Conservation (phyloP, 2,329 filamentous ascomycete species). For the Blumeria graminis region DNA sequence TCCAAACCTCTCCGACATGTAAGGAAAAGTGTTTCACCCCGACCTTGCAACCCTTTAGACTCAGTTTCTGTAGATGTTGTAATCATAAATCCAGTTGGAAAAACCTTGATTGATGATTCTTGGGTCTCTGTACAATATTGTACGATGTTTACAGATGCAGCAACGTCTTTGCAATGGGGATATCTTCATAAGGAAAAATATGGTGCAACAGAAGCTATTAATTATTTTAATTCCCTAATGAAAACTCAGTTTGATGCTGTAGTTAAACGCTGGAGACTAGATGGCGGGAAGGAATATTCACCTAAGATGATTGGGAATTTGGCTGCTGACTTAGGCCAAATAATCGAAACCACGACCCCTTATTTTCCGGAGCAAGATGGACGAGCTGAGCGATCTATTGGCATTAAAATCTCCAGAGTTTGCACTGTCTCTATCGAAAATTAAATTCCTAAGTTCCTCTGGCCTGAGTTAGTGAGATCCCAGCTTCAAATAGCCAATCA, state of each 20-base stretch:
- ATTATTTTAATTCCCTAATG: not conserved
- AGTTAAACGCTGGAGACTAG: not conserved
- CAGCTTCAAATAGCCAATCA: not conserved
- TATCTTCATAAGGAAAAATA: not conserved
- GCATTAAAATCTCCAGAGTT: not conserved
- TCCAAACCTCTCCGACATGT: slow-evolving; percentile 1
- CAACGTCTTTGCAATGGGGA: not conserved
- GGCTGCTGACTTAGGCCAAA: not conserved
- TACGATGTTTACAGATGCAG: not conserved
- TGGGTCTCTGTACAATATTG: not conserved
- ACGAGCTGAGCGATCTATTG: not conserved
- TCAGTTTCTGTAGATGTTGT: not conserved
- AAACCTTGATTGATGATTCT: not conserved
- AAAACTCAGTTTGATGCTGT: not conserved
- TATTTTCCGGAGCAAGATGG: not conserved
- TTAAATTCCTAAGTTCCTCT: not conserved
- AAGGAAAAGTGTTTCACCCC: not conserved
- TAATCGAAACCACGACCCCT: not conserved
- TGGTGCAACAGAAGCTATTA: not conserved
- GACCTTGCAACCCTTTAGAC: not conserved
- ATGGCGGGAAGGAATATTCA: not conserved
- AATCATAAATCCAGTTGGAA: not conserved
- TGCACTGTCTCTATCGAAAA: not conserved
- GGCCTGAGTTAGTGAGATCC: not conserved
- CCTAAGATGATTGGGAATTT: not conserved